A percentile compares a stretch with the other conserved stretches of the same genome.
Evolutionary conservation across 257 asterid genomes (phyloP).

Genomic region (Solanum sejunctum): DNA sequence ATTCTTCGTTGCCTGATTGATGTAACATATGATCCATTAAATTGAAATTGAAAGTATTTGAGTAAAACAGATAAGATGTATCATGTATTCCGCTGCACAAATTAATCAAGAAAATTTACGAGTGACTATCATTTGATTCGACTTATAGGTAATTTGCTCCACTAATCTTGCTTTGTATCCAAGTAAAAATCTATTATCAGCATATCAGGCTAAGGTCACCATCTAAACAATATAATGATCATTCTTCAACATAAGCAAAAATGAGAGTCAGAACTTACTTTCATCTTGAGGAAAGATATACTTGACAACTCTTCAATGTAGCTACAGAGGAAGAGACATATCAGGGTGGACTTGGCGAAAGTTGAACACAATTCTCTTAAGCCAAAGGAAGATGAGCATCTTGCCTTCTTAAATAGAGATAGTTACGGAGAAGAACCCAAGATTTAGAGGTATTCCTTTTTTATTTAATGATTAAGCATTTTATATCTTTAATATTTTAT

Average conservation of each 20-base stretch:
- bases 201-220: not conserved
- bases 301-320: not conserved
- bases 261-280: slow-evolving; percentile 21
- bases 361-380: slow-evolving; percentile 18
- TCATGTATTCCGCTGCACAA: not conserved
- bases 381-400: slow-evolving; percentile 5
- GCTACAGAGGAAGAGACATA: not conserved
- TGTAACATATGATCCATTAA: slow-evolving; percentile 10
- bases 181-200: slow-evolving; percentile 49
- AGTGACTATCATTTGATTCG: slow-evolving; percentile 10
- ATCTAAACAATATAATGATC: not conserved
- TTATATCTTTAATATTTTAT: not conserved
- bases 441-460: not conserved
- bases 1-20: slow-evolving; percentile 43
- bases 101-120: slow-evolving; percentile 19
- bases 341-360: slow-evolving; percentile 4
- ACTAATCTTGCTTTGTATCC: slow-evolving; percentile 49
- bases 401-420: slow-evolving; percentile 16
- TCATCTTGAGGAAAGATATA: slow-evolving; percentile 20
- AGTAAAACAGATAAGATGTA: not conserved
- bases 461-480: not conserved
- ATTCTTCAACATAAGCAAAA: not conserved
- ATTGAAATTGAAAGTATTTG: not conserved
- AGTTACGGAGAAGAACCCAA: not conserved
- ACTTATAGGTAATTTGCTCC: slow-evolving; percentile 17